These are phyloP conservation scores for Podila epicladia DNA, from an alignment of 192 early-diverging fungal genomes.

Conservation along the genomic window DNA sequence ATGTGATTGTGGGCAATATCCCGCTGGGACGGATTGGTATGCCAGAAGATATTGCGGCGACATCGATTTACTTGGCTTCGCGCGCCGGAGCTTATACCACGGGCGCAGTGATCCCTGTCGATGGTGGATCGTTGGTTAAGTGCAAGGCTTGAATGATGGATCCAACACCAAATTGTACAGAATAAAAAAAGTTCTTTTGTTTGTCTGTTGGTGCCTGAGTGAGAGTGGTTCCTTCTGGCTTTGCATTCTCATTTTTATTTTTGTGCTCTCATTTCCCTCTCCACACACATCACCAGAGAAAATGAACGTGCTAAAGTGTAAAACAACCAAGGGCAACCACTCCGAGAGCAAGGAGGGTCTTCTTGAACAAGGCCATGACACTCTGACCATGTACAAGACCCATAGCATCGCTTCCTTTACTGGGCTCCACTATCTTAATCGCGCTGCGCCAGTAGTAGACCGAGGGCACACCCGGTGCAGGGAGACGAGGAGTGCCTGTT, in stretches of 20 bases:
- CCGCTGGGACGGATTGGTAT: constrained; percentile 83
- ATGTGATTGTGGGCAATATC: constrained; percentile 63
- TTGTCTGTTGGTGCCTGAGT: not conserved
- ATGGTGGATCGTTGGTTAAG: constrained; percentile 74
- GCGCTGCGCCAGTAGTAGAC: constrained; percentile 14
- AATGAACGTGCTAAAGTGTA: constrained; percentile 1
- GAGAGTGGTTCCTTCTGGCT: no score
- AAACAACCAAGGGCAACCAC: constrained; percentile 8
- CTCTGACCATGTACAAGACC: not conserved
- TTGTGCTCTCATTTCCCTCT: not conserved
- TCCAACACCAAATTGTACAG: not conserved
- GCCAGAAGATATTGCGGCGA: constrained; percentile 88
- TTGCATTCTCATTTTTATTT: not conserved
- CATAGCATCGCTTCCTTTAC: not conserved
- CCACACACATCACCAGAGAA: not conserved
- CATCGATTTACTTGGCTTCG: constrained; percentile 82
- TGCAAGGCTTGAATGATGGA: constrained; percentile 51
- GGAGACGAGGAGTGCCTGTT: not conserved
- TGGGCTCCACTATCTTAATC: constrained; percentile 1
- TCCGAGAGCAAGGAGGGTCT: constrained; percentile 12
- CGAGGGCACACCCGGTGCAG: not conserved
- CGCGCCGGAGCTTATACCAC: constrained; percentile 83
- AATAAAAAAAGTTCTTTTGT: not conserved
- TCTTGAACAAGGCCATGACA: not conserved
- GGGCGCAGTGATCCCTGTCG: constrained; percentile 84